Evolutionary conservation across 768 basidiomycete species (phyloP), one percentile per base, ranked within the genome.

Genomic region (Amanita exitialis): DNA sequence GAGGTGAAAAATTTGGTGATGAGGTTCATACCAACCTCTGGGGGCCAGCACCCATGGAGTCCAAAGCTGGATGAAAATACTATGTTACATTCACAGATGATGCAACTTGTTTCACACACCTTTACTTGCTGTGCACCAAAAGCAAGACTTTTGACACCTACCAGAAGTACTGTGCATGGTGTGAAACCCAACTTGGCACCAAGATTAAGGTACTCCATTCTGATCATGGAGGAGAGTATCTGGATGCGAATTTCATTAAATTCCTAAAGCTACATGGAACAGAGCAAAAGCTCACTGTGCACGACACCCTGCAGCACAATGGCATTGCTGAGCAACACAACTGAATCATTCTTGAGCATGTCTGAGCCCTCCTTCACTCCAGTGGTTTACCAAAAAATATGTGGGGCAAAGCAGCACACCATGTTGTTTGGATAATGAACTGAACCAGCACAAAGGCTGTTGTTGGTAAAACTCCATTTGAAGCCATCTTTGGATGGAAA

Each of bases 11-110:
- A n/a, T n/a, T n/a, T n/a, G n/a, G n/a, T n/a, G n/a, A n/a, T n/a
- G n/a, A n/a, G n/a, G n/a, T n/a, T n/a, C 64, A 72, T 55, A 57
- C 62, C 0, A 64, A 74, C 52, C 16, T 75, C 1, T 75, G 72
- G 69, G 69, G 70, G 13, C 71, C 66, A 4, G 61, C 66, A 6
- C 0, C 57, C 55, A 45, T 62, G 0, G 45, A 49, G 15, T 66
- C 36, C 0, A 35, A 61, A 0, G 52, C 0, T 25, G 56, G 58
- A n/a, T 32, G 53, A 5, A 25, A 36, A 1, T 72, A 72, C 47
- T 68, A 60, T 35, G 37, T 65, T 4, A 59, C 58, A 0, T 68
- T 64, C 52, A 66, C 57, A 0, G 66, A 72, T 49, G 63, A 70
- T 44, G 42, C 51, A 21, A 58, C 56, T 0, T 47, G 57, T 20